Evolutionary conservation across 2,329 filamentous ascomycete genomes (phyloP), one percentile per base, ranked within the genome.

Genomic region (Albifimbria verrucaria): DNA sequence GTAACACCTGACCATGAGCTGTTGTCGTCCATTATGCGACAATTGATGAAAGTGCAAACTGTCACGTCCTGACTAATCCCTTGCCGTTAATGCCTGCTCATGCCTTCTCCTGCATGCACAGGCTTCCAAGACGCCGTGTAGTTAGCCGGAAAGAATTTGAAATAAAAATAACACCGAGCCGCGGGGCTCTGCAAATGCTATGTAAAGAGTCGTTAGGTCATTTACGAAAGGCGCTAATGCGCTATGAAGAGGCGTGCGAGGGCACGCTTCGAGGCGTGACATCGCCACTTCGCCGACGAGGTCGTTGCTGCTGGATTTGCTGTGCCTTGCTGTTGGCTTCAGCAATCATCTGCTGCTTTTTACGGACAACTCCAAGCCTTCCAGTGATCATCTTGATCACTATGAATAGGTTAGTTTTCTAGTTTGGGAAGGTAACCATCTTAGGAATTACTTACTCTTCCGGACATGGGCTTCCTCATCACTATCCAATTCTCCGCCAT

Each of bases 381-480:
- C 71, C 69, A 22, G 73, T 77, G 57, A 86, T 82, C 83, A 87
- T 86, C 51, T 77, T 71, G 54, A 86, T 83, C 76, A 87, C 83
- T 85, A 44, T 3, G 12, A 12, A 18, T 21, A 23, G 52, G 60
- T 74, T 58, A 70, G 62, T 41, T 22, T 52, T 21, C 18, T 15
- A 12, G 18, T n/a, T 11, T 23, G 22, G 20, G 17, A 22, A 9
- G 46, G 18, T 4, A 15, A 24, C 18, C 18, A 15, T 11, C 12
- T 10, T 18, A 41, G 15, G 20, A 18, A 9, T 9, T 23, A 68
- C 83, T 75, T 77, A 92, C 89, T 83, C 69, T 87, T 90, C 61
- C 87, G 76, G 51, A 92, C 85, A 50, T 86, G 82, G 62, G 87
- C 81, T 63, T 89, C 82, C 68, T 92, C 89, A 59, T 91, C 88